Conservation (phyloP, 2,329 filamentous ascomycete species). For the Colletotrichum siamense region DNA sequence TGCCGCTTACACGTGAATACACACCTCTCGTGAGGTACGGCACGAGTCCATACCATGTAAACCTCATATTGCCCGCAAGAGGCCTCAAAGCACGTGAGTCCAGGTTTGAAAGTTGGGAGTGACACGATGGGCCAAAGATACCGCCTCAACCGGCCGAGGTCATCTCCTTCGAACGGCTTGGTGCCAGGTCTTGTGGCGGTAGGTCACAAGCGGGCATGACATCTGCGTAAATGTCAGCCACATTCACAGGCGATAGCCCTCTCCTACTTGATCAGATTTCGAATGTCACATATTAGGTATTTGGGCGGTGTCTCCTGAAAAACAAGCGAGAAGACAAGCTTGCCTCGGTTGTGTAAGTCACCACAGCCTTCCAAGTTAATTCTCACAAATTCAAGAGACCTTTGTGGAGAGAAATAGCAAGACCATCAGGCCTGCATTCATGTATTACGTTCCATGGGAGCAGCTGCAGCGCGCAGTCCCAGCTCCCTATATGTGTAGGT, state of each 20-base stretch:
- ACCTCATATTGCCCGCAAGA: neutral
- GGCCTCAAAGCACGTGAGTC: neutral
- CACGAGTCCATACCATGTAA: neutral
- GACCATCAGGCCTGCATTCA: neutral
- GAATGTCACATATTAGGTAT: rapidly evolving
- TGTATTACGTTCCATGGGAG: neutral
- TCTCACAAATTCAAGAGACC: rapidly evolving
- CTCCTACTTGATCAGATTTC: neutral
- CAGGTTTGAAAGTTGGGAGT: neutral
- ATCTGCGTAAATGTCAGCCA: neutral
- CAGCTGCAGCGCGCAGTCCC: neutral
- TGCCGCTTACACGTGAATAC: rapidly evolving
- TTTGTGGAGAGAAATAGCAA: neutral
- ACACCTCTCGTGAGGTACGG: neutral
- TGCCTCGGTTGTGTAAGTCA: neutral
- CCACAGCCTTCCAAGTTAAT: neutral
- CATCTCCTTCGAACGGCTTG: no score
- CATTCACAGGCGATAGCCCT: no score
- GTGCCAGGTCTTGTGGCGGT: no score
- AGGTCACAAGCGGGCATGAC: neutral
- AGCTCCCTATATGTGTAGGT: neutral
- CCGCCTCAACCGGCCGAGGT: no score
- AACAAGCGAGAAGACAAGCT: neutral
- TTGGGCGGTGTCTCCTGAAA: rapidly evolving
- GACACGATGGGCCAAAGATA: neutral